phyloP scores from a whole-genome alignment of 108 stramenopile species.

The Pelagomonas calceolata region DNA sequence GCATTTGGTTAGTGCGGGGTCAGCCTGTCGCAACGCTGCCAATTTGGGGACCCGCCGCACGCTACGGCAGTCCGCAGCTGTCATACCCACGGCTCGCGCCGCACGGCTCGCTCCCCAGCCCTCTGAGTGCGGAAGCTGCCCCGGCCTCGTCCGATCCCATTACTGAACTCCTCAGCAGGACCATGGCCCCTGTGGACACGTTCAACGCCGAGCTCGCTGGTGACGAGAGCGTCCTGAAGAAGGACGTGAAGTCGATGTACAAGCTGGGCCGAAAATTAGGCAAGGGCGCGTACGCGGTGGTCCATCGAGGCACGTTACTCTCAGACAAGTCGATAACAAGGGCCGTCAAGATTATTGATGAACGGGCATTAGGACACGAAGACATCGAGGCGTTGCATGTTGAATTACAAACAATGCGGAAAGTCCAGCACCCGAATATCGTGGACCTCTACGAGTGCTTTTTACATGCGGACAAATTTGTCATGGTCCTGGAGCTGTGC shows the following conservation, averaged over 20 bases:
- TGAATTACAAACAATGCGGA: background rate
- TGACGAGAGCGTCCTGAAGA: too few relatives aligned
- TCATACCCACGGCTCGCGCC: too few relatives aligned
- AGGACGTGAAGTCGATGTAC: background rate
- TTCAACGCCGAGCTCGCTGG: too few relatives aligned
- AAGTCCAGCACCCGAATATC: background rate
- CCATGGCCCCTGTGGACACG: too few relatives aligned
- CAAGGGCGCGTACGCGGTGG: background rate
- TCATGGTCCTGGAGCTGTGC: constrained; percentile 19
- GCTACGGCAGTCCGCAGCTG: too few relatives aligned
- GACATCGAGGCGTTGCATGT: background rate
- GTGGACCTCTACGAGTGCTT: background rate
- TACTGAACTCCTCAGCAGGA: too few relatives aligned
- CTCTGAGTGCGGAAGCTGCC: too few relatives aligned
- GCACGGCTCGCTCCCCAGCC: too few relatives aligned
- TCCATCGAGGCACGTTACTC: background rate
- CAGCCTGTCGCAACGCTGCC: too few relatives aligned
- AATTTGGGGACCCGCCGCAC: too few relatives aligned
- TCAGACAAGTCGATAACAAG: background rate
- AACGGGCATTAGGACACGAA: background rate
- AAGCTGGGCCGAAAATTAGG: background rate
- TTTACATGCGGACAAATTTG: background rate
- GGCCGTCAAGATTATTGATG: background rate
- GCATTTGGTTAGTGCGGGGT: too few relatives aligned
- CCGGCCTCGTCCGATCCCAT: too few relatives aligned